These are phyloP conservation scores for Fusarium anguioides DNA, from an alignment of 2,329 filamentous ascomycete species.

Conservation along the genomic window DNA sequence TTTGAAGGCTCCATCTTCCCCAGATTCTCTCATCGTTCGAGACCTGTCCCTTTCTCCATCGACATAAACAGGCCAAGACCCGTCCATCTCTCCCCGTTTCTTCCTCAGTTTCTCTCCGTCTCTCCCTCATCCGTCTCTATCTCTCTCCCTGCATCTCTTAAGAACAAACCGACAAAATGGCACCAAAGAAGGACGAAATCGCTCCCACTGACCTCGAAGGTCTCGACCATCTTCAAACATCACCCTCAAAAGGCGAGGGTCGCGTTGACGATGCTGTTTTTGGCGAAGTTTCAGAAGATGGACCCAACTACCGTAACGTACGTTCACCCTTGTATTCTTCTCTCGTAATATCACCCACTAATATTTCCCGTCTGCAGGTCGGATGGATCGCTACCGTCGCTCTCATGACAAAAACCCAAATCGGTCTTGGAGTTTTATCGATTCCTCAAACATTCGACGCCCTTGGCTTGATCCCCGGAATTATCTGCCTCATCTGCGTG, in stretches of 20 bases:
- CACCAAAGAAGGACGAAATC: slow-evolving; percentile 20
- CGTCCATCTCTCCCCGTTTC: no score
- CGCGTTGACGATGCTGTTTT: slow-evolving; percentile 19
- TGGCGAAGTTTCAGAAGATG: slow-evolving; percentile 16
- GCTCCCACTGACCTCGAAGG: slow-evolving; percentile 13
- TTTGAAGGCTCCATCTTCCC: slow-evolving; percentile 20
- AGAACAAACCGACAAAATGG: background rate
- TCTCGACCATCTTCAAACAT: slow-evolving; percentile 1
- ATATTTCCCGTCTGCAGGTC: slow-evolving; percentile 43
- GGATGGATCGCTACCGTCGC: slow-evolving; percentile 57
- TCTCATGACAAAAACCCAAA: slow-evolving; percentile 60
- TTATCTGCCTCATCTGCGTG: slow-evolving; percentile 56
- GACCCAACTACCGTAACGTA: slow-evolving; percentile 25
- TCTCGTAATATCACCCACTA: background rate
- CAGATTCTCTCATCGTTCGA: slow-evolving; percentile 15
- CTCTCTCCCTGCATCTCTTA: no score
- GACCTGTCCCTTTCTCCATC: background rate
- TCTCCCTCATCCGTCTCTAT: no score
- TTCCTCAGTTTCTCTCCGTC: no score
- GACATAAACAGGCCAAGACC: background rate
- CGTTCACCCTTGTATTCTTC: background rate
- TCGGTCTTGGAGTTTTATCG: slow-evolving; percentile 60
- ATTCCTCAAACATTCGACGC: slow-evolving; percentile 59
- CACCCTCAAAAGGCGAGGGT: background rate
- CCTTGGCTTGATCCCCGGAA: slow-evolving; percentile 59